These are phyloP conservation scores for Thermothielavioides terrestris DNA, from an alignment of 495 filamentous ascomycete species.

Conservation along the genomic window DNA sequence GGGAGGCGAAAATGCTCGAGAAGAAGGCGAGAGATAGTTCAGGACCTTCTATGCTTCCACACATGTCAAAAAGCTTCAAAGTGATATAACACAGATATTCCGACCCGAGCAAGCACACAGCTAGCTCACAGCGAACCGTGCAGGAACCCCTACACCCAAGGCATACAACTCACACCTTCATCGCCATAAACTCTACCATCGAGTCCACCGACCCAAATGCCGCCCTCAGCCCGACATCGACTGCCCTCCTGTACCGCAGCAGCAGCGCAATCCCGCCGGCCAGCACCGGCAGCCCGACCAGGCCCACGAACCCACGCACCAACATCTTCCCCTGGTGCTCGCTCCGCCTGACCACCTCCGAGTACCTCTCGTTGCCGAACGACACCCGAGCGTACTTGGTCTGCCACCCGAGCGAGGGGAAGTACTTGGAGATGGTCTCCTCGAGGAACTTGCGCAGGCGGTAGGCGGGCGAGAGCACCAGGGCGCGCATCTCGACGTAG, in stretches of 20 bases:
- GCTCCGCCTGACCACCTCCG: constrained; percentile 62
- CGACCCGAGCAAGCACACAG: too few species aligned
- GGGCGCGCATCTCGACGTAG: constrained; percentile 84
- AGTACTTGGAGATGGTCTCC: constrained; percentile 66
- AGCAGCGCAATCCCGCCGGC: constrained; percentile 9
- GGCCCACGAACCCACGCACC: constrained; percentile 18
- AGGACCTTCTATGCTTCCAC: too few species aligned
- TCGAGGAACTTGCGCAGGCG: constrained; percentile 74
- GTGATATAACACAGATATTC: too few species aligned
- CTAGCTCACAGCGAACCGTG: too few species aligned
- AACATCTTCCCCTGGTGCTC: constrained; percentile 60
- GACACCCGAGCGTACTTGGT: constrained; percentile 92
- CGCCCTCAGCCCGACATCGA: constrained; percentile 12
- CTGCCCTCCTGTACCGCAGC: constrained; percentile 11
- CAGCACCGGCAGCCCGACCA: constrained; percentile 25
- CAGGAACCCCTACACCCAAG: neutral
- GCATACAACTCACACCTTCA: neutral
- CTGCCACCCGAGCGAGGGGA: constrained; percentile 72
- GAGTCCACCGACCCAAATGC: constrained; percentile 11
- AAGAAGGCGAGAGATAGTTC: too few species aligned
- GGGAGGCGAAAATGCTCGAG: too few species aligned
- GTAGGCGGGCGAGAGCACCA: constrained; percentile 68
- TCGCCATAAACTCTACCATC: constrained; percentile 15
- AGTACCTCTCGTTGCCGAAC: constrained; percentile 87
- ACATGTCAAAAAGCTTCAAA: too few species aligned